Conservation (phyloP, 805 yeast genomes). For the Yamadazyma scolyti region DNA sequence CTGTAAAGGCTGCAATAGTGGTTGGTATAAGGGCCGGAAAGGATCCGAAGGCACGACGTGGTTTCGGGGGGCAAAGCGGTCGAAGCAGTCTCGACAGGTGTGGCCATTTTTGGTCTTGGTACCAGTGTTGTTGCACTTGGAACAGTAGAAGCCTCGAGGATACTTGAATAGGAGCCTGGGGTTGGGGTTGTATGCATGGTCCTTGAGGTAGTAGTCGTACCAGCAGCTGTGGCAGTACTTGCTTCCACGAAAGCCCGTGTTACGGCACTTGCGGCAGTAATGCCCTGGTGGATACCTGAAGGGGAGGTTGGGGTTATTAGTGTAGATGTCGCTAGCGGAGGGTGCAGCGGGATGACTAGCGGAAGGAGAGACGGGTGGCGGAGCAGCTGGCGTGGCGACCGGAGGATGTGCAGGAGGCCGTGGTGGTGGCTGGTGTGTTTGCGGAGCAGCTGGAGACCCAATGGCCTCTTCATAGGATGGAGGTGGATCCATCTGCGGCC, state of each 20-base stretch:
- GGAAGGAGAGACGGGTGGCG: slow-evolving; percentile 1
- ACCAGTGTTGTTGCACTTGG: slow-evolving; percentile 75
- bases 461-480: slow-evolving; percentile 49
- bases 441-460: too few species aligned
- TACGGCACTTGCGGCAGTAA: slow-evolving; percentile 30
- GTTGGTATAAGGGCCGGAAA: slow-evolving; percentile 1
- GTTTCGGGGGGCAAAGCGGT: slow-evolving; percentile 49
- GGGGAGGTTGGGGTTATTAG: slow-evolving; percentile 15
- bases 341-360: slow-evolving; percentile 2
- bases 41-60: slow-evolving; percentile 18
- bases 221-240: slow-evolving; percentile 28
- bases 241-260: slow-evolving; percentile 30
- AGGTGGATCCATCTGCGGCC: slow-evolving; percentile 33
- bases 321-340: slow-evolving; percentile 10
- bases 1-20: too few species aligned
- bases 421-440: slow-evolving; percentile 15
- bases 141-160: slow-evolving; percentile 59
- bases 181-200: slow-evolving; percentile 43
- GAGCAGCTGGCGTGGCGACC: slow-evolving; percentile 10
- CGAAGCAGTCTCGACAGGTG: slow-evolving; percentile 71
- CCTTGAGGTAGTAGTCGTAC: slow-evolving; percentile 21
- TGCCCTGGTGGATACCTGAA: slow-evolving; percentile 28
- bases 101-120: slow-evolving; percentile 56
- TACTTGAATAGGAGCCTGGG: slow-evolving; percentile 59
- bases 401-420: slow-evolving; percentile 13